Base-by-base conservation (phyloP, 805 yeast species). In the Sungouiozyma ichnusensis region DNA sequence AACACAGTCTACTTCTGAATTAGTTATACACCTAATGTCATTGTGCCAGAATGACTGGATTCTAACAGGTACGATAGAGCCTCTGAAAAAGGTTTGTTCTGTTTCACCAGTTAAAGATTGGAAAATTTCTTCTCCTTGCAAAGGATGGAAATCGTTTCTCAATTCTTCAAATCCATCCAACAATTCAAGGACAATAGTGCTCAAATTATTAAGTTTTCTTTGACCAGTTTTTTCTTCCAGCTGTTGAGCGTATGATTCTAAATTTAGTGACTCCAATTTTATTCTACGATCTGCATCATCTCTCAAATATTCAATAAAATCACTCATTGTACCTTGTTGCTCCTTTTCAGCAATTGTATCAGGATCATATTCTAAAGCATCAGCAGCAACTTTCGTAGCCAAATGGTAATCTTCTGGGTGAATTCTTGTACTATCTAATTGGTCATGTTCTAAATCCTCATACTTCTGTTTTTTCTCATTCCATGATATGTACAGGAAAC, bases 331-430 rank as follows among this genome's bases (percentile, higher is more conserved):
- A 39, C 70, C 73, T 39, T 58, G 63, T 17, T 58, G 62, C 46
- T 62, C 65, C 45, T 61, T 61, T 43, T 81, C 88, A 2, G 79
- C 81, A 55, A 85, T 71, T 49, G 87, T 95, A 62, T 90, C 97
- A 54, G 94, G 98, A 53, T 87, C 96, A 49, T 88, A 73, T 59
- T 90, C 98, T 49, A 92, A 72, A 2, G 98, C 97, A 68, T 92
- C 98, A 1, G 95, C 92, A 6, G 97, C 97, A 88, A 92, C 92
- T 61, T 92, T 92, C 39, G 92, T 77, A 3, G 97, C 97, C 51
- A 92, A 71, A 49, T 85, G 95, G 60, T 92, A 92, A 65, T 92
- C 99, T 63, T 92, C 97, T 6, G 97, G 97, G 55, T 92, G 99
- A 37, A 92, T 87, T 66, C 98, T 76, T 0, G 98, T 92, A 39